Evolutionary conservation across 2,329 filamentous ascomycete genomes (phyloP).

Genomic region (Aspergillus sp.): DNA sequence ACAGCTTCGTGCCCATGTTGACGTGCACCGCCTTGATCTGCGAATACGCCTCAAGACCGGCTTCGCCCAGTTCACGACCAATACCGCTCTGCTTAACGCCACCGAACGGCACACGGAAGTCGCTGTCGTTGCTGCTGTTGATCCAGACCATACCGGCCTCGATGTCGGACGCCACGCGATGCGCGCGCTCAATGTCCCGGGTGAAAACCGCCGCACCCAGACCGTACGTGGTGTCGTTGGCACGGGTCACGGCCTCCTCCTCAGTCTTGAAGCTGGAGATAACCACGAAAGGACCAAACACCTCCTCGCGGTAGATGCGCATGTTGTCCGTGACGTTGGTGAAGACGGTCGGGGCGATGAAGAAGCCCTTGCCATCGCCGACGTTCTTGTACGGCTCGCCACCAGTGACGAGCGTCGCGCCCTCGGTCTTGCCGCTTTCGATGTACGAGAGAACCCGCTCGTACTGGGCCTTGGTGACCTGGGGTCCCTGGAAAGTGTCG

Average conservation of each 20-base stretch:
- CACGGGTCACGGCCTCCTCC: constrained; percentile 56
- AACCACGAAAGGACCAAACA: constrained; percentile 62
- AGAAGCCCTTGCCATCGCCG: constrained; percentile 60
- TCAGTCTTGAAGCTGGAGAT: constrained; percentile 58
- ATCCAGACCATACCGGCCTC: constrained; percentile 71
- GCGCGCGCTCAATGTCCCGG: constrained; percentile 61
- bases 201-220: constrained; percentile 36
- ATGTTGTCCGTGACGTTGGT: constrained; percentile 56
- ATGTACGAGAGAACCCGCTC: constrained; percentile 65
- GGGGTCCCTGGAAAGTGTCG: constrained; percentile 36
- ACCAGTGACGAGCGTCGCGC: constrained; percentile 64
- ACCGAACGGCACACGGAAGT: constrained; percentile 56
- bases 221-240: constrained; percentile 53
- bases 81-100: constrained; percentile 64
- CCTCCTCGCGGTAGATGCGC: constrained; percentile 60
- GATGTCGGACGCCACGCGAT: constrained; percentile 53
- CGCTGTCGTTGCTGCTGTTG: constrained; percentile 55
- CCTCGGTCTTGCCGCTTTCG: constrained; percentile 65
- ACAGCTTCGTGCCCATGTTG: constrained; percentile 43
- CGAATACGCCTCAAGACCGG: constrained; percentile 60
- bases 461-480: constrained; percentile 36
- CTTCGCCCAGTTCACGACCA: constrained; percentile 60
- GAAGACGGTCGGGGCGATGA: constrained; percentile 60
- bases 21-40: constrained; percentile 55
- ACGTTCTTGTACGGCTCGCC: constrained; percentile 58